Evolutionary conservation across 345 rosid species (phyloP), one percentile per base, ranked within the genome.

Genomic region (Linum usitatissimum): DNA sequence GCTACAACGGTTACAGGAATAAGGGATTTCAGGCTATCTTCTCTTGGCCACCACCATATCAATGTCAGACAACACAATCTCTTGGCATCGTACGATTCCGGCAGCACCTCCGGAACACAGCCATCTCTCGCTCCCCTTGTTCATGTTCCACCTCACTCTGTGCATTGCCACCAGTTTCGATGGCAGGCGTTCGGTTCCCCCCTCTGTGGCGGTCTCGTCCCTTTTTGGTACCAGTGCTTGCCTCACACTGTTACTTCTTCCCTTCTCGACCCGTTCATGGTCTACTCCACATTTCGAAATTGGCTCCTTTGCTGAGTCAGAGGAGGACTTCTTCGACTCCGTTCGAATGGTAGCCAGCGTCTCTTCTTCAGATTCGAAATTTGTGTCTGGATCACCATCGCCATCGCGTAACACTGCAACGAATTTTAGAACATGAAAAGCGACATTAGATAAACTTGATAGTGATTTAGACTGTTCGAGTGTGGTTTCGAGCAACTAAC

Each of bases 61-160:
- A 3, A 54, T 14, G 64, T 62, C 70, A 34, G 57, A 68, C 23
- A 70, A 28, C 53, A 45, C 49, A 55, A 88, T 78, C 76, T 86
- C 82, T 70, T 83, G 95, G 71, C 96, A 93, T 62, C 91, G 76
- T 38, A 90, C 77, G 42, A 93, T 78, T 49, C 97, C 94, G 0
- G 94, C 94, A 0, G 91, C 96, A 80, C 97, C 97, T 9, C 99
- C 99, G 0, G 70, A 83, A 66, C 89, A 83, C 57, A 88, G 38
- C 96, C 96, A 94, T 71, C 90, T 84, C 80, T 86, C 95, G 36
- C 95, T 79, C 23, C 92, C 97, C 63, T 76, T 75, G 78, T 94
- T 94, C 87, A 83, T 73, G 34, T 86, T 94, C 99, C 97, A 84
- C 76, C 91, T 78, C 64, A 83, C 85, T 36, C 80, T 71, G 67